Conservation (phyloP, 139 green algal genomes). For the Nannochloris sp. region DNA sequence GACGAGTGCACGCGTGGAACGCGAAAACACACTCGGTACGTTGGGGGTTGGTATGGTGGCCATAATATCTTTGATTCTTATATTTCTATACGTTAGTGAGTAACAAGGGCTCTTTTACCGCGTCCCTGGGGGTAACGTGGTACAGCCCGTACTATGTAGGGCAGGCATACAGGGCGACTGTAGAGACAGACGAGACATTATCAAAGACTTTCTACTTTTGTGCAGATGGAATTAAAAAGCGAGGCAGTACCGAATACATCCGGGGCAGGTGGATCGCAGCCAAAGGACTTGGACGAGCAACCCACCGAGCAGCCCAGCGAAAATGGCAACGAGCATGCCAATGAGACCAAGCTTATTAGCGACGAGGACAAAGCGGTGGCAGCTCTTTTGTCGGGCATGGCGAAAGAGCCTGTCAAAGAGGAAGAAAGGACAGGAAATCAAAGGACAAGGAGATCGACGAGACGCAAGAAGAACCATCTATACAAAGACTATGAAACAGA, state of each 20-base stretch:
- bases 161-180: no score
- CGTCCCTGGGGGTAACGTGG: no score
- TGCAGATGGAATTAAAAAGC: conserved; percentile 14
- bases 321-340: no score
- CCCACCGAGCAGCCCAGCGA: not conserved
- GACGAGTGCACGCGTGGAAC: no score
- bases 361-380: not conserved
- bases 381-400: not conserved
- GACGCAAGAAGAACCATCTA: not conserved
- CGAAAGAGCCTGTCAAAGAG: not conserved
- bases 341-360: not conserved
- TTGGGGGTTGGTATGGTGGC: no score
- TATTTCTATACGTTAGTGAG: no score
- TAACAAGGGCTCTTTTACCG: no score
- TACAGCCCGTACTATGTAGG: no score
- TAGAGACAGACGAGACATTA: no score
- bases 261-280: not conserved
- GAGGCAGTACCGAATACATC: not conserved
- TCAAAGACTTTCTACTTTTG: no score
- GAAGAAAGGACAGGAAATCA: not conserved
- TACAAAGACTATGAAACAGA: conserved; percentile 1
- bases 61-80: no score
- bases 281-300: not conserved
- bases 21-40: no score
- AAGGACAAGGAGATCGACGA: not conserved